Base-by-base conservation (phyloP, 345 rosid species). In the Psidium guajava region DNA sequence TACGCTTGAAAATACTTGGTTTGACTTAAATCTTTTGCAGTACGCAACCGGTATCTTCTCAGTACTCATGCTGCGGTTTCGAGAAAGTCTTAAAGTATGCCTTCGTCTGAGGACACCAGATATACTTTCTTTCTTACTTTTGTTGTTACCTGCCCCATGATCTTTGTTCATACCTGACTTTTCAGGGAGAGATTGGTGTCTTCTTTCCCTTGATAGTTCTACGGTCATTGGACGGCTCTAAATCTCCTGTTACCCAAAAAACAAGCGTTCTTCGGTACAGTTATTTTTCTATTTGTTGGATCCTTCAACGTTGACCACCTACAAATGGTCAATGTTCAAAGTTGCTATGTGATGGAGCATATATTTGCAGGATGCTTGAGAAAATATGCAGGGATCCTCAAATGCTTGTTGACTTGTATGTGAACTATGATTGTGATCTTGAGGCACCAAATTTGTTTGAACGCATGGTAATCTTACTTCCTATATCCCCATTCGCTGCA, bases 401-500 rank as follows among this genome's bases (percentile, higher is more conserved):
- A 88, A 93, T 94, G 97, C 99, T 97, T 89, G 96, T 97, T 88
- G 99, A 97, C 89, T 92, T 97, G 82, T 97, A 91, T 92, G 99
- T 96, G 89, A 97, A 96, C 87, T 97, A 97, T 88, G 99, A 97
- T 84, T 96, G 99, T 88, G 99, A 96, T 96, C 96, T 94, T 84
- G 98, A 96, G 92, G 97, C 99, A 82, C 98, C 99, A 2, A 97
- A 96, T 92, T 92, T 97, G 92, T 97, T 97, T 93, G 98, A 97
- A 91, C 98, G 99, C 92, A 91, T 94, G 98, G 99, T 97, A 88
- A 52, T 83, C 84, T 83, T 59, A 50, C 74, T 54, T 87, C 52
- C 54, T 81, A 36, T 6, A 69, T 85, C 86, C 73, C 69, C 52
- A 75, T 44, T 81, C 80, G 55, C 24, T 83, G 24, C 52, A 42